A percentile compares a stretch with the other conserved stretches of the same genome.
These are phyloP conservation scores for Pseudomicrostroma phylloplanum DNA, from an alignment of 1,284 basidiomycete species.

Conservation along the genomic window DNA sequence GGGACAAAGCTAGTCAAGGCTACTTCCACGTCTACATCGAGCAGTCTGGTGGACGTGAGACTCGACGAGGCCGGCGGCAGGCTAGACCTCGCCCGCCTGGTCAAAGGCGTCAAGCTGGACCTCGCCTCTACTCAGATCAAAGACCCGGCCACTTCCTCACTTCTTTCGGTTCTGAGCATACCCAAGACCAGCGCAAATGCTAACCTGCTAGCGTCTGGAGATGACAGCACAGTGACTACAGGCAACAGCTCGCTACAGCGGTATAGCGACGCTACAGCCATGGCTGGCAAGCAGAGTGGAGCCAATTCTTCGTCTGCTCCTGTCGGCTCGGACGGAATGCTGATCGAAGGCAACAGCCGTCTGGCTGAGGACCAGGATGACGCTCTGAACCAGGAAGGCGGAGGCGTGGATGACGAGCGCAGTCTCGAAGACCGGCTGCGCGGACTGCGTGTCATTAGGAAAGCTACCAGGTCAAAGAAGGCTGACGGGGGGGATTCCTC, in stretches of 20 bases:
- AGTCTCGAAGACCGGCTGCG: constrained; percentile 8
- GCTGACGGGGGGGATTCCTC: constrained; percentile 21
- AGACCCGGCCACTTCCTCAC: constrained; percentile 18
- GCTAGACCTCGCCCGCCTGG: constrained; percentile 30
- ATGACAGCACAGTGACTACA: constrained; percentile 23
- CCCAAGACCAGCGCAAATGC: not conserved
- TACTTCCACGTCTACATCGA: not conserved
- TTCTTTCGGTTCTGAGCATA: constrained; percentile 17
- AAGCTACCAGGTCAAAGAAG: constrained; percentile 21
- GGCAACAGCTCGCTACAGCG: constrained; percentile 27
- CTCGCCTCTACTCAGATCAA: constrained; percentile 28
- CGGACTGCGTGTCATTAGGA: constrained; percentile 11
- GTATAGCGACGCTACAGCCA: constrained; percentile 28
- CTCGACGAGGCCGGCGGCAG: constrained; percentile 18
- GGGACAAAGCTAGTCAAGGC: constrained; percentile 1
- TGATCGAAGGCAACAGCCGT: constrained; percentile 10
- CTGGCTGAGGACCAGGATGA: constrained; percentile 7
- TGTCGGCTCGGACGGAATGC: constrained; percentile 13
- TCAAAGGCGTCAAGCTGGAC: constrained; percentile 39
- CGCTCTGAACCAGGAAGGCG: constrained; percentile 21
- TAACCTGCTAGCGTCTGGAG: constrained; percentile 10
- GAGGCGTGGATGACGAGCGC: constrained; percentile 20
- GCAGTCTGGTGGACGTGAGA: constrained; percentile 22
- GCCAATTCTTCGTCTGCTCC: constrained; percentile 10
- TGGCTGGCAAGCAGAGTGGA: constrained; percentile 17